These are phyloP conservation scores for Phytophthora megakarya DNA, from an alignment of 352 stramenopile species.

Conservation along the genomic window DNA sequence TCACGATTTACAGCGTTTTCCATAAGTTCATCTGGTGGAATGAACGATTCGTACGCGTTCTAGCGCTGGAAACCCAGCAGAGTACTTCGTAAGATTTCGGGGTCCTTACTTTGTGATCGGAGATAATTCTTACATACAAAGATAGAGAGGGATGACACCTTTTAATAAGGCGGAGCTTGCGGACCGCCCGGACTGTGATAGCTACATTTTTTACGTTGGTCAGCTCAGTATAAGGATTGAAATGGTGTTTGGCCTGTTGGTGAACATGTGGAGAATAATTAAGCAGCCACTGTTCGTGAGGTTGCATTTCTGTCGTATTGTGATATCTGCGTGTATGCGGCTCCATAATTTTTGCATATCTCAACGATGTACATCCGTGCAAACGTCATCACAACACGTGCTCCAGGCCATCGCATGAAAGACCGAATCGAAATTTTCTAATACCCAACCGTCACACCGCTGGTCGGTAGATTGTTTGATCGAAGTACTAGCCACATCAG, in stretches of 20 bases:
- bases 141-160: conserved; percentile 2
- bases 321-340: too few species aligned
- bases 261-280: conserved; percentile 22
- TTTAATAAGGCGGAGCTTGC: conserved; percentile 1
- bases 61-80: background rate
- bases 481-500: too few species aligned
- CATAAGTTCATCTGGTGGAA: background rate
- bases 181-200: background rate
- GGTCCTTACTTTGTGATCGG: background rate
- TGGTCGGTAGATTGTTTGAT: too few species aligned
- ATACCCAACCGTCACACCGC: too few species aligned
- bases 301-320: background rate
- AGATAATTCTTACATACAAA: conserved; percentile 6
- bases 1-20: background rate
- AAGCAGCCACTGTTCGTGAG: conserved; percentile 7
- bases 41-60: background rate
- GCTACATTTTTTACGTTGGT: conserved; percentile 8
- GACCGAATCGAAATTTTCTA: too few species aligned
- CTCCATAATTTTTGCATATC: too few species aligned
- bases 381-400: too few species aligned
- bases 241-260: conserved; percentile 22
- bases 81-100: too few species aligned
- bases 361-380: too few species aligned
- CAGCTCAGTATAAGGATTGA: conserved; percentile 7
- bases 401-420: too few species aligned